These are phyloP conservation scores for Delphinella strobiligena DNA, from an alignment of 2,329 filamentous ascomycete species.

Conservation along the genomic window DNA sequence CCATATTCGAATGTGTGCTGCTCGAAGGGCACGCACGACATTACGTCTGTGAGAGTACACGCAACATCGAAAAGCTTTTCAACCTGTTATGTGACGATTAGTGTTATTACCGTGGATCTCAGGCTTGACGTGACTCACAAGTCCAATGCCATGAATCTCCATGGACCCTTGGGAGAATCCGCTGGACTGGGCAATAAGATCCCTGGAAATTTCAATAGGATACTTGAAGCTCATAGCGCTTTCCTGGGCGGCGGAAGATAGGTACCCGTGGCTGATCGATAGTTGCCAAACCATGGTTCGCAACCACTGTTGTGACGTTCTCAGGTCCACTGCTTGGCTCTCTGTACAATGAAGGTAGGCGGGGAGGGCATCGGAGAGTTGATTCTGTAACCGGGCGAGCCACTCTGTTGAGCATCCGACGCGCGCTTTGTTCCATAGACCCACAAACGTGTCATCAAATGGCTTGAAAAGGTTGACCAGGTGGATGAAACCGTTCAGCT, in stretches of 20 bases:
- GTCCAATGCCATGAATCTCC: conserved; percentile 60
- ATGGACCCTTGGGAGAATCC: conserved; percentile 61
- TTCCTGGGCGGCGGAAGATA: conserved; percentile 44
- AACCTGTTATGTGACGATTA: conserved; percentile 35
- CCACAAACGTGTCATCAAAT: conserved; percentile 51
- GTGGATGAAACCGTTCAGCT: conserved; percentile 47
- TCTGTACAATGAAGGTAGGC: conserved; percentile 47
- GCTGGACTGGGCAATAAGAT: conserved; percentile 50
- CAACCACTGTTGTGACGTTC: conserved; percentile 60
- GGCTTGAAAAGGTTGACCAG: conserved; percentile 50
- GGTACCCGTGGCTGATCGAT: conserved; percentile 52
- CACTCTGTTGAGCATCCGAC: conserved; percentile 34
- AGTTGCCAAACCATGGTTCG: conserved; percentile 62
- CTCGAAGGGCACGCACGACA: conserved; percentile 49
- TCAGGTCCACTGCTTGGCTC: conserved; percentile 56
- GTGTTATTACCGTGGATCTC: neutral
- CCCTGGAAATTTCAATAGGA: conserved; percentile 49
- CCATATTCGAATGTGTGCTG: conserved; percentile 47
- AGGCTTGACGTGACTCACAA: conserved; percentile 43
- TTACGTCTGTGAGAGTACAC: conserved; percentile 59
- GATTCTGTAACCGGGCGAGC: conserved; percentile 36
- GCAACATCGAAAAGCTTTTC: conserved; percentile 73
- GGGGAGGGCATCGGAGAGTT: conserved; percentile 41
- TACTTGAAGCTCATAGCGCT: conserved; percentile 51
- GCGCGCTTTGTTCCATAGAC: conserved; percentile 49